phyloP scores from a whole-genome alignment of 176 grass and related monocot genomes.

The Oryza glumipatula region DNA sequence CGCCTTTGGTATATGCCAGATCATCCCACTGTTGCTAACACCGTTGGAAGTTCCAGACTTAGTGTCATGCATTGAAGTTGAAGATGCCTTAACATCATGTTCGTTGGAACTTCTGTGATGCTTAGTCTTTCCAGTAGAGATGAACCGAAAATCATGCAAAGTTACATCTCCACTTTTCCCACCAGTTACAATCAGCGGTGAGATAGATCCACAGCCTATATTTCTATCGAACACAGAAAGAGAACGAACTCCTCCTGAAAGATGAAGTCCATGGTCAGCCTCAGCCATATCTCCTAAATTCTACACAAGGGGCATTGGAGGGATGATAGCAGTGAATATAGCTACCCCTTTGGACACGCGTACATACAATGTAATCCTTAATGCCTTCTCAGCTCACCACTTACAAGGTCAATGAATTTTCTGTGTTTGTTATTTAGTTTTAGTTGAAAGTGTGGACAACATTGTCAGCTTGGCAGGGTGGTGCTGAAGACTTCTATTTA shows the following conservation, averaged over 20 bases:
- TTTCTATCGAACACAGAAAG: slow-evolving; percentile 79
- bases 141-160: slow-evolving; percentile 87
- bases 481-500: neutral
- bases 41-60: slow-evolving; percentile 47
- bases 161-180: slow-evolving; percentile 87
- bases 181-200: slow-evolving; percentile 81
- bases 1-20: slow-evolving; percentile 96
- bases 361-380: slow-evolving; percentile 12
- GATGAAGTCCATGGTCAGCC: slow-evolving; percentile 46
- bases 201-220: slow-evolving; percentile 74
- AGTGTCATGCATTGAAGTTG: slow-evolving; percentile 36
- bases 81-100: slow-evolving; percentile 45
- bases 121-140: slow-evolving; percentile 77
- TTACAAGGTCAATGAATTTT: slow-evolving; percentile 11
- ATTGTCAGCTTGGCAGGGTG: slow-evolving; percentile 1
- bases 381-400: neutral
- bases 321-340: slow-evolving; percentile 4
- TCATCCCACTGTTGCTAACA: slow-evolving; percentile 64
- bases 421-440: neutral
- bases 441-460: neutral
- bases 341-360: slow-evolving; percentile 44
- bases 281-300: slow-evolving; percentile 40
- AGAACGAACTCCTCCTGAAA: slow-evolving; percentile 87
- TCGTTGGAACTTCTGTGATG: slow-evolving; percentile 50
- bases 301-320: slow-evolving; percentile 9